A percentile compares a stretch with the other conserved stretches of the same genome.
Evolutionary conservation across 495 filamentous ascomycete species (phyloP).

Genomic region (Pseudevernia furfuracea): DNA sequence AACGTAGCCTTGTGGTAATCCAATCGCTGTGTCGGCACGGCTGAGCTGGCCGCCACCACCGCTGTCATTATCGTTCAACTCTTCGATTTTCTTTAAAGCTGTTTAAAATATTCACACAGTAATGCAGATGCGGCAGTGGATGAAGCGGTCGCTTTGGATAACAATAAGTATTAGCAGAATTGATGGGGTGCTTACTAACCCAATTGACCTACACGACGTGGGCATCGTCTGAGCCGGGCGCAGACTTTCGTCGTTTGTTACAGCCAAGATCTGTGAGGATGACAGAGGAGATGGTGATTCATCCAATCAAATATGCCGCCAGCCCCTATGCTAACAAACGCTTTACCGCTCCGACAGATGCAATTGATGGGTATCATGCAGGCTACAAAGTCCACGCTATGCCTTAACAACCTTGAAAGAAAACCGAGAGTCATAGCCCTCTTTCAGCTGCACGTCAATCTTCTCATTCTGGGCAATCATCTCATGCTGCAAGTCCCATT

Average conservation of each 20-base stretch:
- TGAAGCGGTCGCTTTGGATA: too few species aligned
- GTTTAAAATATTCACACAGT: too few species aligned
- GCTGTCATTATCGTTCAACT: too few species aligned
- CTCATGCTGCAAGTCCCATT: slow-evolving; percentile 82
- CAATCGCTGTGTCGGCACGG: too few species aligned
- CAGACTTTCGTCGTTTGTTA: too few species aligned
- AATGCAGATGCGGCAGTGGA: too few species aligned
- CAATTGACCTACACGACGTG: too few species aligned
- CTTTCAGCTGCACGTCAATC: slow-evolving; percentile 48
- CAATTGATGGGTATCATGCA: slow-evolving; percentile 12
- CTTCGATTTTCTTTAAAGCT: too few species aligned
- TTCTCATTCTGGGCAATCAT: slow-evolving; percentile 68
- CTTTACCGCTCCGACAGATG: not conserved
- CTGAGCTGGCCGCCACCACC: too few species aligned
- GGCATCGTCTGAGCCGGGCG: not conserved
- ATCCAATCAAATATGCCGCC: not conserved
- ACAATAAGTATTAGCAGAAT: not conserved
- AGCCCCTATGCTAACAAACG: not conserved
- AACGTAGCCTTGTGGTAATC: too few species aligned
- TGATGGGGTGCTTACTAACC: not conserved
- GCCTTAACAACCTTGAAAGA: slow-evolving; percentile 43
- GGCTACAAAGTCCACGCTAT: slow-evolving; percentile 17
- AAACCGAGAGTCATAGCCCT: slow-evolving; percentile 61
- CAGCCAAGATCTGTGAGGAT: not conserved
- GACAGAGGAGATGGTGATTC: not conserved